A percentile compares a stretch with the other conserved stretches of the same genome.
Evolutionary conservation across 1,284 basidiomycete species (phyloP).

Genomic region (Sporisorium iseilematis-ciliati): DNA sequence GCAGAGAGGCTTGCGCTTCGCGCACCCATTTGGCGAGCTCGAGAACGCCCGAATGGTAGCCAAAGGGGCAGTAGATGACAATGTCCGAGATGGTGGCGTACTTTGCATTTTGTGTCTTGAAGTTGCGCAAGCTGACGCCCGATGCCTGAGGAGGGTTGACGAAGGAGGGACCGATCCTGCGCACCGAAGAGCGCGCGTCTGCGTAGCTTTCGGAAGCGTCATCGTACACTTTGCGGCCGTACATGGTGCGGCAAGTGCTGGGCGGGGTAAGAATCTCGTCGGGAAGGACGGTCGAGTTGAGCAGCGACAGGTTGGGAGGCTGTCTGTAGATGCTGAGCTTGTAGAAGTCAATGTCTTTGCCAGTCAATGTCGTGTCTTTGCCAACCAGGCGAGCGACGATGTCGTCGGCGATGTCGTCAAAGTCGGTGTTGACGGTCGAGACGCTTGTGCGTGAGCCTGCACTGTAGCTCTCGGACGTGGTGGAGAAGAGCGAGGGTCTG

Average conservation of each 20-base stretch:
- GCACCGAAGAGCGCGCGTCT: slow-evolving; percentile 18
- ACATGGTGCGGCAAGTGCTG: slow-evolving; percentile 30
- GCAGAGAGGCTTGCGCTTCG: slow-evolving; percentile 61
- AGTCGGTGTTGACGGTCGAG: slow-evolving; percentile 29
- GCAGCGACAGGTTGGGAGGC: slow-evolving; percentile 48
- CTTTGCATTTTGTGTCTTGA: slow-evolving; percentile 74
- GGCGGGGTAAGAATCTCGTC: slow-evolving; percentile 54
- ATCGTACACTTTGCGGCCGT: slow-evolving; percentile 30
- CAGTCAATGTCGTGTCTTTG: too few species aligned
- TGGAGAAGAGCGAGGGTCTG: slow-evolving; percentile 55
- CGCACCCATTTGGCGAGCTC: slow-evolving; percentile 58
- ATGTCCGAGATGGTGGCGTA: slow-evolving; percentile 90
- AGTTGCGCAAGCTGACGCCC: slow-evolving; percentile 66
- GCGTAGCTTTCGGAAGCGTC: slow-evolving; percentile 30
- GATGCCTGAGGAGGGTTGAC: slow-evolving; percentile 47
- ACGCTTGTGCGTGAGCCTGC: slow-evolving; percentile 44
- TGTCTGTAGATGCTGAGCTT: slow-evolving; percentile 38
- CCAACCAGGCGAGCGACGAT: slow-evolving; percentile 2
- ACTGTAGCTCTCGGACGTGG: slow-evolving; percentile 35
- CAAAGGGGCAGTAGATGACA: slow-evolving; percentile 78
- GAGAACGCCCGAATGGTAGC: slow-evolving; percentile 57
- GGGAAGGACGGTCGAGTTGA: slow-evolving; percentile 62
- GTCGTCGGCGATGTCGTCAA: slow-evolving; percentile 31
- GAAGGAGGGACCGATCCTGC: slow-evolving; percentile 44
- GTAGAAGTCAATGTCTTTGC: slow-evolving; percentile 11